A percentile compares a stretch with the other conserved stretches of the same genome.
These are phyloP conservation scores for Castanea mollissima DNA, from an alignment of 306 rosid species.

Conservation along the genomic window DNA sequence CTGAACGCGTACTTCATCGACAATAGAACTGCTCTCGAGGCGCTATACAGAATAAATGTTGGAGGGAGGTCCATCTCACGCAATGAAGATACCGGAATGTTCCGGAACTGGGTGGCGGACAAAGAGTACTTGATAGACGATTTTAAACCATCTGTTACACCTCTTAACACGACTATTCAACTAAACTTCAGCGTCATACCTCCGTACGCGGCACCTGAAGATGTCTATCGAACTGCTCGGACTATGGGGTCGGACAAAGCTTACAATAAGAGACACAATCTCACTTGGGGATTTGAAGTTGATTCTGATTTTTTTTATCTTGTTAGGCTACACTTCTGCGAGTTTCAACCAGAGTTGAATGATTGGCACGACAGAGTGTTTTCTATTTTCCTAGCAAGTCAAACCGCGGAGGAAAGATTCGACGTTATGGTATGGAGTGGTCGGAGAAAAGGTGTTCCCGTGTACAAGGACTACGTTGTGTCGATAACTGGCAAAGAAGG, in stretches of 20 bases:
- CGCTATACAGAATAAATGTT: slow-evolving; percentile 29
- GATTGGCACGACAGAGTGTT: background rate
- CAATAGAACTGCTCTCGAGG: slow-evolving; percentile 32
- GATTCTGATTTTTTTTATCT: rapidly evolving
- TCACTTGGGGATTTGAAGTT: too few species aligned
- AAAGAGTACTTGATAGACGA: background rate
- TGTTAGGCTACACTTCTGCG: too few species aligned
- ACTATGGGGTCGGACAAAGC: rapidly evolving
- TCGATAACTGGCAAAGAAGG: rapidly evolving
- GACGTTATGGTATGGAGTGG: background rate
- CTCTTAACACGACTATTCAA: too few species aligned
- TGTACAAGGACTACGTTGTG: background rate
- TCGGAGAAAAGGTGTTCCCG: background rate
- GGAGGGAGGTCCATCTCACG: slow-evolving; percentile 36
- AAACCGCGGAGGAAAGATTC: slow-evolving; percentile 3
- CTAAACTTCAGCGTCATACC: rapidly evolving
- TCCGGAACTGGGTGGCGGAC: slow-evolving; percentile 29
- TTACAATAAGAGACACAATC: rapidly evolving
- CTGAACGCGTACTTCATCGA: background rate
- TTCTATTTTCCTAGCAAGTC: slow-evolving; percentile 28
- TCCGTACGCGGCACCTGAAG: too few species aligned
- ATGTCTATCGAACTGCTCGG: too few species aligned
- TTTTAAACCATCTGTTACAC: rapidly evolving
- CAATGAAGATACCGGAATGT: slow-evolving; percentile 32
- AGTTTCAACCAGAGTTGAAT: too few species aligned